These are phyloP conservation scores for Tremellales sp. DNA, from an alignment of 1,284 basidiomycete species.

Conservation along the genomic window DNA sequence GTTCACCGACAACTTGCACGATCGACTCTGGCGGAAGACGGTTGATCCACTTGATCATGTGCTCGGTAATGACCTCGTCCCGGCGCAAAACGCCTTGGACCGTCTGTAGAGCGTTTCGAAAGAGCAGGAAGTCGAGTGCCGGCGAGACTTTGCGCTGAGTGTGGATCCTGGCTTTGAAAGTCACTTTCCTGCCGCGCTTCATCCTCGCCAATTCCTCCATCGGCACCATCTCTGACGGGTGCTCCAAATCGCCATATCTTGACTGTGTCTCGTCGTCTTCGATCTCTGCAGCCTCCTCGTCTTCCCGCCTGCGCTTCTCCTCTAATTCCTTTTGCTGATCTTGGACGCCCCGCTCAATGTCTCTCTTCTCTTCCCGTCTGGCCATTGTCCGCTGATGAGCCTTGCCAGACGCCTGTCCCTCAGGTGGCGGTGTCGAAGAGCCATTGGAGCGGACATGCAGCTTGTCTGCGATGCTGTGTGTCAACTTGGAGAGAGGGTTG, in stretches of 20 bases:
- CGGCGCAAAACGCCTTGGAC: conserved; percentile 50
- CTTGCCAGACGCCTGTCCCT: too few relatives aligned
- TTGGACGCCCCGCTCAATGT: conserved; percentile 6
- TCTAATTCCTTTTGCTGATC: conserved; percentile 8
- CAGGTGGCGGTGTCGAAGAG: too few relatives aligned
- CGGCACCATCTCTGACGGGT: conserved; percentile 13
- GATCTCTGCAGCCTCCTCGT: conserved; percentile 9
- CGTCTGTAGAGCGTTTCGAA: conserved; percentile 51
- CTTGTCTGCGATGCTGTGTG: too few relatives aligned
- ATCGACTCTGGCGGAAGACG: conserved; percentile 51
- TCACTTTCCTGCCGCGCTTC: conserved; percentile 18
- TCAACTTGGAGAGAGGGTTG: too few relatives aligned
- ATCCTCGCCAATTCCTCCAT: conserved; percentile 18
- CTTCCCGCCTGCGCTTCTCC: conserved; percentile 7
- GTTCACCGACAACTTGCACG: conserved; percentile 51
- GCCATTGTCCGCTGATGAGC: too few relatives aligned
- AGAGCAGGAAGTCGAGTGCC: conserved; percentile 53
- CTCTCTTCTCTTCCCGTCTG: too few relatives aligned
- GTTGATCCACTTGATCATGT: conserved; percentile 54
- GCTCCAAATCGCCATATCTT: conserved; percentile 16
- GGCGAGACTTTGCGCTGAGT: conserved; percentile 27
- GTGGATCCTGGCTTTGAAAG: conserved; percentile 28
- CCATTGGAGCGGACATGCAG: too few relatives aligned
- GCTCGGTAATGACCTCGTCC: conserved; percentile 30
- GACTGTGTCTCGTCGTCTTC: conserved; percentile 3